These are phyloP conservation scores for Ichthyophthirius multifiliis DNA, from an alignment of 169 alveolate species.

Conservation along the genomic window DNA sequence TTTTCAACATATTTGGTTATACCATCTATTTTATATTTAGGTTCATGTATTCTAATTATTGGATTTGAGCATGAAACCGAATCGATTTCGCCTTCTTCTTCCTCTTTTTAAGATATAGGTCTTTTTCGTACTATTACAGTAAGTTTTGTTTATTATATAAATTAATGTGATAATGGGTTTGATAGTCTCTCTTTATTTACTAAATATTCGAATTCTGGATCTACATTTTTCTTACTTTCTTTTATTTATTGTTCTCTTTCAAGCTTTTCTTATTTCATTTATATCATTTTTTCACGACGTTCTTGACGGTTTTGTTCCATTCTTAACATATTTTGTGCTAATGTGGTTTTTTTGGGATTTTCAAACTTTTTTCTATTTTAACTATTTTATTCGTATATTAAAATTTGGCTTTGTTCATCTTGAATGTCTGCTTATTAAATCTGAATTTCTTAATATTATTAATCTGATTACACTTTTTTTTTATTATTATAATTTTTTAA, in stretches of 20 bases:
- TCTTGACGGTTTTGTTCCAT: slow-evolving; percentile 69
- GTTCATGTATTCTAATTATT: slow-evolving; percentile 62
- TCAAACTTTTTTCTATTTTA: too few relatives aligned
- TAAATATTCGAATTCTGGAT: too few relatives aligned
- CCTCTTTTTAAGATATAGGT: slow-evolving; percentile 65
- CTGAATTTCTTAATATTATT: too few relatives aligned
- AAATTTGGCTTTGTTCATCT: too few relatives aligned
- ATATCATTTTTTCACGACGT: slow-evolving; percentile 64
- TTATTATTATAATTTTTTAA: too few relatives aligned
- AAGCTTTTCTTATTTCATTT: slow-evolving; percentile 50
- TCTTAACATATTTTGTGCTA: slow-evolving; percentile 66
- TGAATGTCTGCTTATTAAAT: too few relatives aligned
- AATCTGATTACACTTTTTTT: too few relatives aligned
- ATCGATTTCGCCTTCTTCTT: slow-evolving; percentile 75
- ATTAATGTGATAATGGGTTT: too few relatives aligned
- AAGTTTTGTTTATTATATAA: too few relatives aligned
- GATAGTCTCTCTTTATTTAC: too few relatives aligned
- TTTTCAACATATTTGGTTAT: slow-evolving; percentile 52
- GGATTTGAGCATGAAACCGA: slow-evolving; percentile 74
- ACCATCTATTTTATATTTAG: slow-evolving; percentile 31
- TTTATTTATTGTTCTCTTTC: slow-evolving; percentile 51
- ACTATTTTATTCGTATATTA: too few relatives aligned
- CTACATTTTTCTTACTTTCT: slow-evolving; percentile 54
- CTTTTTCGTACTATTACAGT: slow-evolving; percentile 74
- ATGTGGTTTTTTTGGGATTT: slow-evolving; percentile 42